Evolutionary conservation across 768 basidiomycete species (phyloP), one percentile per base, ranked within the genome.

Genomic region (Pulveroboletus sp.): DNA sequence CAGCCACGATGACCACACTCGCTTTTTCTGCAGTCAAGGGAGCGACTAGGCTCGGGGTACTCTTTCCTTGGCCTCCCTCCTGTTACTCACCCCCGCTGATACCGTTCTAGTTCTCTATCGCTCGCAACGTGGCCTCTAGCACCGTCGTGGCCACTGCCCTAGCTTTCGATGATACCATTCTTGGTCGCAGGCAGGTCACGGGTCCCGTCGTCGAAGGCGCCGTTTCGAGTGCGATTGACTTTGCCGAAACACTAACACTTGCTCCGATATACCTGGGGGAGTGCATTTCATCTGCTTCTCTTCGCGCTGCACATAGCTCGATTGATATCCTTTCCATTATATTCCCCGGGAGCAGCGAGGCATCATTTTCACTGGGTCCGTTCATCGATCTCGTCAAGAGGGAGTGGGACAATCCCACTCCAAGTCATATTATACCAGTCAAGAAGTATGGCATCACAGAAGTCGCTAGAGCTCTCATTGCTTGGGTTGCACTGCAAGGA

Each of bases 401-500:
- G 35, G 89, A 93, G 70, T 86, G 86, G 84, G 73, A 75, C 52
- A 72, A 80, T 35, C 78, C 80, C 39, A 73, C 68, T 7, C 70
- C 72, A 12, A 77, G 76, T 26, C 74, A 77, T 11, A 71, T 72
- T 18, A 72, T 81, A 21, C 86, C 86, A 1, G 75, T 73, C 57
- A 79, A 76, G 52, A 76, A 76, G 38, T 86, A 80, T 56, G 79
- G 84, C 8, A 71, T 89, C 37, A 78, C 78, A 0, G 79, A 86
- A 50, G 76, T 89, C 12, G 80, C 80, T 17, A 75, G 79, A 49
- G 88, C 86, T 0, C 76, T 93, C 18, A 76, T 88, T 7, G 87
- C 82, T 1, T 92, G 89, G 87, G 84, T 84, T 6, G 80, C 86
- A 0, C 69, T 93, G 37, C 90, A 92, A 59, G 83, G 85, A 31